Percentiles rank a stretch among this genome's conserved stretches.
These are phyloP conservation scores for Spencermartinsiella ligniputridi DNA, from an alignment of 1,139 yeast species.

Conservation along the genomic window DNA sequence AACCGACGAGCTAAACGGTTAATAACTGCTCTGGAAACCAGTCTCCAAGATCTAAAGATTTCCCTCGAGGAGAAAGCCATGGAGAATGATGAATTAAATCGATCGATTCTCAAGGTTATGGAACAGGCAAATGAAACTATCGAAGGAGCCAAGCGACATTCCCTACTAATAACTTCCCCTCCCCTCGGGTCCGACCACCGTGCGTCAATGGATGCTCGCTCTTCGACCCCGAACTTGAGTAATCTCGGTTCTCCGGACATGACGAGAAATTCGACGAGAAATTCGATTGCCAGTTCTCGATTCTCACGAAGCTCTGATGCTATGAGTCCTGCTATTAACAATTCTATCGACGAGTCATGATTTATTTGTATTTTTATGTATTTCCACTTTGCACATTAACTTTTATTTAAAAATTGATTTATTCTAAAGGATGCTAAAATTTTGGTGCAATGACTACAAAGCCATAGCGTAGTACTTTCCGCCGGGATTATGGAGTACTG, in stretches of 20 bases:
- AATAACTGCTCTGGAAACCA: conserved; percentile 28
- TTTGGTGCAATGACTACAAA: too few species aligned
- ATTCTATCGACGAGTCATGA: background rate
- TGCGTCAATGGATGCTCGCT: background rate
- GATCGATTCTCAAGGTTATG: conserved; percentile 32
- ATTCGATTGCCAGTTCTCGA: background rate
- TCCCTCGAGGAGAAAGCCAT: conserved; percentile 35
- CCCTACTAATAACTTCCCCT: conserved; percentile 20
- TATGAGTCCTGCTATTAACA: background rate
- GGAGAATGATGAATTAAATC: conserved; percentile 35
- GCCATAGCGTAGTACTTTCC: conserved; percentile 24
- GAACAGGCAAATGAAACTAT: conserved; percentile 33
- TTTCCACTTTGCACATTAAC: background rate
- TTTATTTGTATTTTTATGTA: too few species aligned
- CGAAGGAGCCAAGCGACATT: conserved; percentile 30
- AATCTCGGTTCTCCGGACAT: background rate
- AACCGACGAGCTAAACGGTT: conserved; percentile 25
- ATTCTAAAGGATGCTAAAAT: too few species aligned
- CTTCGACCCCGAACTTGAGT: conserved; percentile 1
- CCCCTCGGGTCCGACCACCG: conserved; percentile 7
- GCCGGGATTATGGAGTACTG: conserved; percentile 26
- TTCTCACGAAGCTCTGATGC: conserved; percentile 3
- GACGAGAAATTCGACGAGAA: conserved; percentile 1
- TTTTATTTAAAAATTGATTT: too few species aligned
- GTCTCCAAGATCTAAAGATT: conserved; percentile 33